Percentiles rank a stretch among this genome's conserved stretches.
These are phyloP conservation scores for Tulasnella sp. DNA, from an alignment of 768 basidiomycete genomes.

Conservation along the genomic window DNA sequence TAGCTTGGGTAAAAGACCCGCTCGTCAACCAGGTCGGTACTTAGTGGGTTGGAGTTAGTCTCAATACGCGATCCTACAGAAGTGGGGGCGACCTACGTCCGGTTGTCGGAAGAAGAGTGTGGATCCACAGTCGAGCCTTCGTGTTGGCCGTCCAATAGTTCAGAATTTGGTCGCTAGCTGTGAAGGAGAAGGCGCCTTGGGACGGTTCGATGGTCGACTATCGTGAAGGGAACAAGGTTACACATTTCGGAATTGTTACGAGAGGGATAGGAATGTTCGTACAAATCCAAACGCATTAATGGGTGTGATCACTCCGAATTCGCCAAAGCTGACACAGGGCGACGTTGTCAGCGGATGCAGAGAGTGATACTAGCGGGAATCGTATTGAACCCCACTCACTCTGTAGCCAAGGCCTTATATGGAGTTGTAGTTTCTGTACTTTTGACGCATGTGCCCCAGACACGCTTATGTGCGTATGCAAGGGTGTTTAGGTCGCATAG, in stretches of 20 bases:
- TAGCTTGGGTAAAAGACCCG: constrained; percentile 19
- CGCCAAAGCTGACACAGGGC: not conserved
- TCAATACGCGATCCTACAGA: not conserved
- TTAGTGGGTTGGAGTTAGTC: not conserved
- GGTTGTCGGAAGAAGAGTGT: not conserved
- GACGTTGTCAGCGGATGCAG: not conserved
- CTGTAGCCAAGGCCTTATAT: not conserved
- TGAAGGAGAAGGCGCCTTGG: not conserved
- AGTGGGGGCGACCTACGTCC: not conserved
- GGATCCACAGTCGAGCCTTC: constrained; percentile 3
- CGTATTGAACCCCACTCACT: not conserved
- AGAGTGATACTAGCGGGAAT: not conserved
- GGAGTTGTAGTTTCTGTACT: not conserved
- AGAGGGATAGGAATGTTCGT: too few species aligned
- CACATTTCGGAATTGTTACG: too few species aligned
- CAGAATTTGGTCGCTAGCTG: not conserved
- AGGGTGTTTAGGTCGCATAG: not conserved
- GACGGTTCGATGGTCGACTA: not conserved
- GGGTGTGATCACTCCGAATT: constrained; percentile 10
- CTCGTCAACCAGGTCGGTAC: constrained; percentile 18
- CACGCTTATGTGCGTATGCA: not conserved
- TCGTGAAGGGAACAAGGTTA: too few species aligned
- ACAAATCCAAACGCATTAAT: not conserved
- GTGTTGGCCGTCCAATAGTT: not conserved
- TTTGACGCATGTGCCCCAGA: not conserved